phyloP scores from a whole-genome alignment of 768 basidiomycete genomes.

The Russula sp. region DNA sequence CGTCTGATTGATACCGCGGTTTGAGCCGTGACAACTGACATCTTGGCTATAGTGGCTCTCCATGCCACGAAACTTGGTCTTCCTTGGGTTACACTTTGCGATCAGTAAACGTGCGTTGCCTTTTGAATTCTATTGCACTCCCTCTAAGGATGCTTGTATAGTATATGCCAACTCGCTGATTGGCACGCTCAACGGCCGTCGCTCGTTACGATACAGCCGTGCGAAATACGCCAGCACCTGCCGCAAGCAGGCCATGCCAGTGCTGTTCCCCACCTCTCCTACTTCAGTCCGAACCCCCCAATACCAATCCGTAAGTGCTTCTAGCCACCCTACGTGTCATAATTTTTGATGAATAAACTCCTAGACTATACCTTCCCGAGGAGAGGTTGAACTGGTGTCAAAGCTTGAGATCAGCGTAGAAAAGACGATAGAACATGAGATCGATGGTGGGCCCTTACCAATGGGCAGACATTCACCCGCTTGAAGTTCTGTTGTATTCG shows the following conservation, averaged over 20 bases:
- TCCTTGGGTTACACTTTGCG: slow-evolving; percentile 16
- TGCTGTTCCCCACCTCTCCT: background rate
- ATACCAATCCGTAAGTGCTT: background rate
- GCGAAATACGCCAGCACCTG: background rate
- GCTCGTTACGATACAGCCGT: background rate
- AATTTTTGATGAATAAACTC: background rate
- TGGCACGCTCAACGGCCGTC: slow-evolving; percentile 10
- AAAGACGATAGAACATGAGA: slow-evolving; percentile 2
- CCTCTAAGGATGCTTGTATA: background rate
- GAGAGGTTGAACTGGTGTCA: background rate
- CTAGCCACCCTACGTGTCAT: background rate
- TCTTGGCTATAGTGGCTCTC: slow-evolving; percentile 1
- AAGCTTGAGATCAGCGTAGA: slow-evolving; percentile 6
- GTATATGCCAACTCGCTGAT: slow-evolving; percentile 14
- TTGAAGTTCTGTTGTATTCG: no score
- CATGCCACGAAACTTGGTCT: slow-evolving; percentile 15
- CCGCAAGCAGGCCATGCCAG: background rate
- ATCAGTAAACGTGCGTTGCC: slow-evolving; percentile 14
- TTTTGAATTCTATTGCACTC: background rate
- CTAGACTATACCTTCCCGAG: background rate
- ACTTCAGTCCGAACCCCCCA: background rate
- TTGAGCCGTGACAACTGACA: background rate
- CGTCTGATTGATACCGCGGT: background rate
- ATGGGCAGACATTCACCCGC: no score
- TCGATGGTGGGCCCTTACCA: background rate